A percentile compares a stretch with the other conserved stretches of the same genome.
These are phyloP conservation scores for Ceratocystiopsis minuta DNA, from an alignment of 2,329 filamentous ascomycete genomes.

Conservation along the genomic window DNA sequence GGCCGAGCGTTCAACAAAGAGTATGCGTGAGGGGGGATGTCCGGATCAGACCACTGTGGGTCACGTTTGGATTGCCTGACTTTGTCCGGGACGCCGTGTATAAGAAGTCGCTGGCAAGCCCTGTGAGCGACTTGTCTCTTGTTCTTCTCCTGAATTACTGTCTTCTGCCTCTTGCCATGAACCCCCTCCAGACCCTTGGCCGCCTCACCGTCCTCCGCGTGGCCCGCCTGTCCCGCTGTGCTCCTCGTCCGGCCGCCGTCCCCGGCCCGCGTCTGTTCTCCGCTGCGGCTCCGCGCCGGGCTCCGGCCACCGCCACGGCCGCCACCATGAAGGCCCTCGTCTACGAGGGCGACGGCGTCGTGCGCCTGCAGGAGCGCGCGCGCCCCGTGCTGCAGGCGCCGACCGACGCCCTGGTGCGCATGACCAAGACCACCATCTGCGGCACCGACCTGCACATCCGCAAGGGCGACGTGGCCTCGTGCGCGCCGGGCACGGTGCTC, in stretches of 20 bases:
- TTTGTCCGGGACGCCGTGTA: no score
- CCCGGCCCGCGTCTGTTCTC: background rate
- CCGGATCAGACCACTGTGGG: no score
- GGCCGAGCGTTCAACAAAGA: conserved; percentile 82
- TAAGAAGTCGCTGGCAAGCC: no score
- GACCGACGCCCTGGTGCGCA: conserved; percentile 30
- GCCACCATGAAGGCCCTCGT: conserved; percentile 28
- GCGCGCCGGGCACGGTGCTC: conserved; percentile 25
- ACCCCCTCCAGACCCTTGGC: no score
- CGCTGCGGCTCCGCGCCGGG: background rate
- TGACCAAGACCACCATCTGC: conserved; percentile 32
- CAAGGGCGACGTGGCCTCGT: conserved; percentile 32
- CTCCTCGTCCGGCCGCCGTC: no score
- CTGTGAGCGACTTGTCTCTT: no score
- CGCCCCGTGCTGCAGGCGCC: conserved; percentile 22
- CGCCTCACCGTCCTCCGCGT: no score
- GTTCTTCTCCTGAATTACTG: no score
- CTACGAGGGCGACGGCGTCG: conserved; percentile 18
- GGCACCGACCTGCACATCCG: conserved; percentile 38
- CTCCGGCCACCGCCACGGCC: no score
- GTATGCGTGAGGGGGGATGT: conserved; percentile 26
- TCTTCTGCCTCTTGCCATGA: no score
- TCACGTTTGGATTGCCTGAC: no score
- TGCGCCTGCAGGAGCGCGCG: conserved; percentile 23
- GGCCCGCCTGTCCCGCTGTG: background rate